phyloP scores from a whole-genome alignment of 306 rosid genomes.

The Arachis hypogaea region DNA sequence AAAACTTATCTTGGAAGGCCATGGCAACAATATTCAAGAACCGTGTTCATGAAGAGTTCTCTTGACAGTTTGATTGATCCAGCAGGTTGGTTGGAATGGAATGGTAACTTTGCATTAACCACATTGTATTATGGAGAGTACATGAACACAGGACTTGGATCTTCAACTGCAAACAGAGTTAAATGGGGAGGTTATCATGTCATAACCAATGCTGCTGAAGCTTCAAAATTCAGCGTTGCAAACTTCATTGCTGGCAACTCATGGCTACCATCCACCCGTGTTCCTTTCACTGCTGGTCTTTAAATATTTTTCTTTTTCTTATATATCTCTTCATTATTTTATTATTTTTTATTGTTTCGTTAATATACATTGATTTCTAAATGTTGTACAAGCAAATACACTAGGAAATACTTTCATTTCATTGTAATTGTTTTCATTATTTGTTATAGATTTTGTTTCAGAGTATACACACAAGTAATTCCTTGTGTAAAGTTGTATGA shows the following conservation, averaged over 20 bases:
- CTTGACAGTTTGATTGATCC: conserved; percentile 60
- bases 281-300: conserved; percentile 18
- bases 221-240: not conserved
- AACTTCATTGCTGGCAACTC: conserved; percentile 27
- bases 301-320: no score
- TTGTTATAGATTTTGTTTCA: no score
- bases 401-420: no score
- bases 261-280: not conserved
- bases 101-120: conserved; percentile 60
- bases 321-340: no score
- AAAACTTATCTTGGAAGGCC: conserved; percentile 68
- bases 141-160: conserved; percentile 45
- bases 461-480: no score
- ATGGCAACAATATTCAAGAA: conserved; percentile 62
- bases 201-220: not conserved
- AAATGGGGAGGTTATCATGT: conserved; percentile 22
- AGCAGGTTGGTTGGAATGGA: conserved; percentile 73
- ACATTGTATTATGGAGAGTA: conserved; percentile 52
- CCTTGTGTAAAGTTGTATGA: no score
- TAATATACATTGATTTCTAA: no score
- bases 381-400: no score
- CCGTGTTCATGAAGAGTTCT: conserved; percentile 57
- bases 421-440: no score
- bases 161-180: not conserved
- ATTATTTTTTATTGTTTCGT: no score